Base-by-base conservation (phyloP, 805 yeast genomes). In the Teunomyces lycoperdinae region DNA sequence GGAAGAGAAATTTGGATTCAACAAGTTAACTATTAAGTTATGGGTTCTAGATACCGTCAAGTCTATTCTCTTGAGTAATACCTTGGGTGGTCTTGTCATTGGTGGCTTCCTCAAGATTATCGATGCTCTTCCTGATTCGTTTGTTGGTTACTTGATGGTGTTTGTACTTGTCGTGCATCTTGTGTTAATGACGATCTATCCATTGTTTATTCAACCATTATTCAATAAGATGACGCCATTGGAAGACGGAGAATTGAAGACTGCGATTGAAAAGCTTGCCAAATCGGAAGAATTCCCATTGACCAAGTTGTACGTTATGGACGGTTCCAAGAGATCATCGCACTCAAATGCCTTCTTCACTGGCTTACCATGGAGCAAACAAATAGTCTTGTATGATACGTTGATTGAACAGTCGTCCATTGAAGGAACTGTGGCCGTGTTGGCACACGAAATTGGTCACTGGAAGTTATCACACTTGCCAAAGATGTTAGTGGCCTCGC, bases 391-490 rank as follows among this genome's bases (percentile, higher is more conserved):
- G 39, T 94, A 77, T 63, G 99, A 94, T 60, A 94, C 97, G 8
- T 79, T 94, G 70, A 85, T 94, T 54, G 82, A 87, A 51, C 85
- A 88, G 50, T 84, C 90, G 30, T 70, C 90, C 28, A 78, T 81
- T 27, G 79, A 78, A 38, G 96, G 94, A 68, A 88, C 90, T 35
- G 89, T 90, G 45, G 97, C 98, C 45, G 96, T 94, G 1, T 76
- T 92, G 54, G 98, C 96, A n/a, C 99, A 94, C 63, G 99, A 94
- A 73, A 85, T 94, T 57, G 99, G 99, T 44, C 99, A 94, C 67
- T 94, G 99, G 99, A 84, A 85, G 58, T 77, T 87, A 64, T 83
- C 86, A 49, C 99, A 94, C 67, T 85, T 91, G 51, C 74, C 91
- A n/a, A 84, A 83, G 63, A 79, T 85, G 77, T 68, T 94, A 60